phyloP scores from a whole-genome alignment of 495 filamentous ascomycete genomes.

The Penicillium goetzii region DNA sequence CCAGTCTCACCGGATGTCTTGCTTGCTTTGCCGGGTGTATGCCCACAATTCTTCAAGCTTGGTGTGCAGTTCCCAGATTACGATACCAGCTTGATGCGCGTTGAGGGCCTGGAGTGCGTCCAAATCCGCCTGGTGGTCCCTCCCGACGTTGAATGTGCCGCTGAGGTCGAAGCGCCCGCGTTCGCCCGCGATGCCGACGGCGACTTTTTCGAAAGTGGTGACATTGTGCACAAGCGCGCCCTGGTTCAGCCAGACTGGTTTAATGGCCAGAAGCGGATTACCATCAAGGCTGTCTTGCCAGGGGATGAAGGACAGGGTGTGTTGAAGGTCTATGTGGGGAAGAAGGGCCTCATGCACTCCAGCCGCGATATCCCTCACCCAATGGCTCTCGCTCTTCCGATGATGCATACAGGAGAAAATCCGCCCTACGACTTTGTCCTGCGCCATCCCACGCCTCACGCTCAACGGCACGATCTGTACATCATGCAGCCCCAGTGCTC shows the following conservation, averaged over 20 bases:
- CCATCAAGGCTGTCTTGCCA: constrained; percentile 87
- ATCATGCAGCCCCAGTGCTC: constrained; percentile 93
- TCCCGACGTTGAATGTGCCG: constrained; percentile 85
- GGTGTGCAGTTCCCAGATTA: constrained; percentile 78
- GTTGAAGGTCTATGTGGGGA: constrained; percentile 93
- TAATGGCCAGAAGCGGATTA: constrained; percentile 82
- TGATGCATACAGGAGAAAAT: constrained; percentile 87
- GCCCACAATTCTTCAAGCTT: constrained; percentile 87
- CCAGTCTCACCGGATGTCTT: constrained; percentile 82
- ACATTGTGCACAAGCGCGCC: constrained; percentile 80
- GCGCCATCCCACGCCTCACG: constrained; percentile 94
- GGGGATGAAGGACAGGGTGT: constrained; percentile 86
- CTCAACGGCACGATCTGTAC: constrained; percentile 94
- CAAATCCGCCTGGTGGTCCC: constrained; percentile 88
- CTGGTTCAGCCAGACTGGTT: constrained; percentile 93
- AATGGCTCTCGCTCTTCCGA: constrained; percentile 86
- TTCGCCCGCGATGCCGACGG: constrained; percentile 84
- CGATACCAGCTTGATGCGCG: constrained; percentile 81
- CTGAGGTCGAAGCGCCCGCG: constrained; percentile 84
- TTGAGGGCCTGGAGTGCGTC: constrained; percentile 90
- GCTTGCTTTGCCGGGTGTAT: constrained; percentile 80
- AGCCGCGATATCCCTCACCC: constrained; percentile 93
- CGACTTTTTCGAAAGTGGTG: constrained; percentile 91
- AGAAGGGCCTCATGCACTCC: constrained; percentile 92
- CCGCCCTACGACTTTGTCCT: constrained; percentile 91